Base-by-base conservation (phyloP, 768 basidiomycete species). In the Chalciporus piperatus region DNA sequence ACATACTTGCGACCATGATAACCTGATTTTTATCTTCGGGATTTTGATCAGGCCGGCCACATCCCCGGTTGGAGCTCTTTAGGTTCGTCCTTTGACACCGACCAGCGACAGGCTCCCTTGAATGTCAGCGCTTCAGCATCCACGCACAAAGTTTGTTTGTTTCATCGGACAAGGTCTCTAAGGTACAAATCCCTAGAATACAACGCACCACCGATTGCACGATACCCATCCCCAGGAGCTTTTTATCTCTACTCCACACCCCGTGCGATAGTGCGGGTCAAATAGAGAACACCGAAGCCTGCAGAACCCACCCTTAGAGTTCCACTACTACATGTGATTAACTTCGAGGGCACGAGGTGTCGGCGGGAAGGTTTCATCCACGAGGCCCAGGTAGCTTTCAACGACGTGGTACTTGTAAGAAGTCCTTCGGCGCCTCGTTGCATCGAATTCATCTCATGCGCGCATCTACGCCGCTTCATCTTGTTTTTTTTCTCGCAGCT, bases 261-360 rank as follows among this genome's bases (percentile, higher is more conserved):
- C 12, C 14, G 45, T 43, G 23, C 38, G 42, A 55, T 54, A 20
- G 22, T 43, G 55, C 42, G 51, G 59, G 38, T 59, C 62, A 19
- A 45, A 47, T 51, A 47, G 17, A 50, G 63, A 60, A 58, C 37
- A 13, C 51, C 47, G 54, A 27, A 10, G 14, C 14, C 10, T 17
- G 20, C 38, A 41, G 32, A 30, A 20, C 23, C 23, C 14, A 19
- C 12, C 22, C 47, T 50, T 62, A 48, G 58, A 41, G 58, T 62
- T 57, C 50, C 41, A 22, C 51, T 38, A 22, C 51, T 38, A 40
- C 28, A 14, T 11, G 22, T 5, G 55, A 53, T 60, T 47, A 58
- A 41, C 51, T 63, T 58, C 17, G 47, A 3, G 30, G 6, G n/a
- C 59, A 58, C 33, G 53, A 55, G 61, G 61, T 47, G 33, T 51